Base-by-base conservation (phyloP, 1,284 basidiomycete genomes). In the Chalciporus piperatoides region DNA sequence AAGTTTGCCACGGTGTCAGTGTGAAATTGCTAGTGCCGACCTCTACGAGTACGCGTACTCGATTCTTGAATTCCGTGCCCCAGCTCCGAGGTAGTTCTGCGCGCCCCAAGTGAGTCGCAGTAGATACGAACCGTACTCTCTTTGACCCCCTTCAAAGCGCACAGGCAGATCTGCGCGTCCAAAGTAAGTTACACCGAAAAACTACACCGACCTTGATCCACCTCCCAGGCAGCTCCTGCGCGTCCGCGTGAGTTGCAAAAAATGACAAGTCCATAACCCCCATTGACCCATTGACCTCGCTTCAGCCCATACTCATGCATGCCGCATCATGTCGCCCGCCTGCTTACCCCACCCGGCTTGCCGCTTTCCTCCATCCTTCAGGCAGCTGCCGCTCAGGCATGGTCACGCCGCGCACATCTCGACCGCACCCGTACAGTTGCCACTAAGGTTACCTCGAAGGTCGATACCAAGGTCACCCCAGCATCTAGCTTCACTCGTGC, bases 271-370 rank as follows among this genome's bases (percentile, higher is more conserved):
- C 14, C 4, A 33, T 41, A 23, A 25, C 32, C n/a, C 24, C 10
- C 25, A 41, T 41, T 49, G 40, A 54, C 40, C n/a, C n/a, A 23
- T 25, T 19, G 24, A 21, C 25, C 41, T 14, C 33, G 52, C 53
- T 46, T 36, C 41, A 48, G 33, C 33, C n/a, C 1, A 35, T 47
- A 46, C 73, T 72, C 71, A 80, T 84, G 82, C 76, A 85, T 86
- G 82, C 76, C 75, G 72, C 70, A 79, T 63, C 68, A 76, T 76
- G 75, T 69, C 52, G 53, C 67, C 56, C 67, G 74, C 69, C 72
- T 70, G 69, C 66, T 63, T 51, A 52, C 58, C 38, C 46, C 59
- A 48, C 51, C 59, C 53, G 56, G 62, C 40, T 55, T 61, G 10
- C 61, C 73, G 10, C 72, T 79, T 53, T 62, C 68, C 44, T 67